Base-by-base conservation (phyloP, 257 asterid species). In the Ajuga chamaepitys region DNA sequence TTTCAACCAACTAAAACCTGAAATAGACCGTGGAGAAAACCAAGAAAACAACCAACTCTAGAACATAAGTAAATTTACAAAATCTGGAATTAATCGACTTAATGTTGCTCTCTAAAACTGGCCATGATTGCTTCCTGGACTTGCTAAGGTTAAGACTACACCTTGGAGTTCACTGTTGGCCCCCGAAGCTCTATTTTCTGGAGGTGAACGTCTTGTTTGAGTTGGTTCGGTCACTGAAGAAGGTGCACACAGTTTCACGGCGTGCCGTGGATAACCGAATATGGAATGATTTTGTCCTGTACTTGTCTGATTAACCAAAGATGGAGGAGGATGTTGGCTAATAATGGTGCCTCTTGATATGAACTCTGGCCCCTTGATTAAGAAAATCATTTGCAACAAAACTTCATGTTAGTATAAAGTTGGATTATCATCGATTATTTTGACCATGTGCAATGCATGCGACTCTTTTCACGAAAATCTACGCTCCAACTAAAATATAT, bases 91-190 rank as follows among this genome's bases (percentile, higher is more conserved):
- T 20, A 5, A 30, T 30, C 34, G 37, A 30, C 4, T 30, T 30
- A 30, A 30, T 30, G 4, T 3, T 8, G 4, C 0, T 30, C 37
- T 30, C 7, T 4, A 78, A 48, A 34, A 4, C 73, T 70, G 38
- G 44, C 62, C 82, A 26, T 75, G 74, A 51, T 72, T 83, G 74
- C 73, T 78, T 28, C 97, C 95, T 4, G 96, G 95, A 58, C 94
- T 85, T 30, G 95, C 91, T 50, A 91, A 84, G 10, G 96, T 77
- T 45, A 91, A 70, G 47, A 86, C 92, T 38, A 88, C 98, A 8
- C 92, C 96, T 72, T 83, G 83, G 18, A 91, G 88, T 55, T 91
- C 98, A 44, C 75, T 85, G 35, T 71, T 80, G 21, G 71, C 68
- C 64, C 61, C 78, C 9, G 74, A 42, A 11, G 66, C 35, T 48